These are phyloP conservation scores for Venturia asperata DNA, from an alignment of 2,329 filamentous ascomycete species.

Conservation along the genomic window DNA sequence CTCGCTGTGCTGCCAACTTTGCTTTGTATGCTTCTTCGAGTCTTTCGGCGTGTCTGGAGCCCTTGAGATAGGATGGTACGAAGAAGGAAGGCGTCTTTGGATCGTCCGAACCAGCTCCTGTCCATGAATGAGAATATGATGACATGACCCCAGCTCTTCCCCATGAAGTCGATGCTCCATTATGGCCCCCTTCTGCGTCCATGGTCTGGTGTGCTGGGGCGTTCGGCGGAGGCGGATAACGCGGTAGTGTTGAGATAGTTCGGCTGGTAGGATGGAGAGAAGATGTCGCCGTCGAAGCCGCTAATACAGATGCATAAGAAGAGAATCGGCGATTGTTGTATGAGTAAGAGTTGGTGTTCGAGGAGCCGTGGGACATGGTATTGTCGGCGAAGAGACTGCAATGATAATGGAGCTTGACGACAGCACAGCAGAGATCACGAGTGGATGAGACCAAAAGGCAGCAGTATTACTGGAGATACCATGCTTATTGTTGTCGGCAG, in stretches of 20 bases:
- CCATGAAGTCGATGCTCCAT: not conserved
- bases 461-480: not conserved
- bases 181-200: slow-evolving; percentile 4
- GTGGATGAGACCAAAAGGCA: not conserved
- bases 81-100: slow-evolving; percentile 39
- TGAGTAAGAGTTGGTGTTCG: not conserved
- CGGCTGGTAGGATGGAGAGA: slow-evolving; percentile 7
- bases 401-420: not conserved
- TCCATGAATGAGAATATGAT: not conserved
- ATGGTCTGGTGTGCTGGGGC: slow-evolving; percentile 21
- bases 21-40: slow-evolving; percentile 63
- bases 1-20: slow-evolving; percentile 46
- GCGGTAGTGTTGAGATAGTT: not conserved
- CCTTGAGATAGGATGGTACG: slow-evolving; percentile 73
- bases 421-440: not conserved
- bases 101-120: not conserved
- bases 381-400: not conserved
- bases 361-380: slow-evolving; percentile 10
- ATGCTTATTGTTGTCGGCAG: not conserved
- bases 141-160: not conserved
- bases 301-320: slow-evolving; percentile 9
- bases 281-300: not conserved
- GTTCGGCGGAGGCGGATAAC: slow-evolving; percentile 9
- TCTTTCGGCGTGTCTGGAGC: slow-evolving; percentile 69
- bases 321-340: slow-evolving; percentile 4